Evolutionary conservation across 805 yeast genomes (phyloP), one percentile per base, ranked within the genome.

Genomic region (Clavispora carvajalis): DNA sequence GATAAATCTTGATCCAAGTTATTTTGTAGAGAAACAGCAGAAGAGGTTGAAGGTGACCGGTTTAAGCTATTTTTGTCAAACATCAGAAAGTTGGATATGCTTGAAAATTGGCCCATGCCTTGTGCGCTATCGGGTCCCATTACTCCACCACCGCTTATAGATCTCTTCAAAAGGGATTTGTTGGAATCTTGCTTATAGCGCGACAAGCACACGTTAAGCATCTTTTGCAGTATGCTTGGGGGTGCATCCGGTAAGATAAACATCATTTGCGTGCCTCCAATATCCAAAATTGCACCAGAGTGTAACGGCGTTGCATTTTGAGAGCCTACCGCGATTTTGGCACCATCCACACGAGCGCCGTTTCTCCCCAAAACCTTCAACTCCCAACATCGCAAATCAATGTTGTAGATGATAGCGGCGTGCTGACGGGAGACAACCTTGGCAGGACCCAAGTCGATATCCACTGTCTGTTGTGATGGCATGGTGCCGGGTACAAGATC

Each of bases 241-340:
- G 79, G 78, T 4, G 86, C 80, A 59, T 90, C 97, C 2, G 99
- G 99, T 49, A 93, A 69, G 28, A 93, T 93, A 58, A 93, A 93
- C 95, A 93, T 91, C 98, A 93, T 93, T 63, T 93, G 98, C 9
- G 96, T 89, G 5, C 97, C 97, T 13, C 98, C 98, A 34, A 93
- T 81, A 54, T 93, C 99, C 42, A 93, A 64, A 13, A 93, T 79
- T 31, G 91, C 85, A n/a, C 99, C 99, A 2, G 95, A 82, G 38
- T 76, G 74, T 41, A 93, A 72, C 10, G 80, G 74, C 11, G 82
- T 73, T 3, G 80, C 69, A 5, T 67, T 61, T 30, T 63, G 52
- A 5, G 73, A 62, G 5, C 81, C 82, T 23, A 74, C 64, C 3
- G 74, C 71, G 31, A 73, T 61, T 51, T 77, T 68, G n/a, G 60